Percentiles rank a stretch among this genome's conserved stretches.
phyloP scores from a whole-genome alignment of 768 basidiomycete species.

The Boletus reticuloceps region DNA sequence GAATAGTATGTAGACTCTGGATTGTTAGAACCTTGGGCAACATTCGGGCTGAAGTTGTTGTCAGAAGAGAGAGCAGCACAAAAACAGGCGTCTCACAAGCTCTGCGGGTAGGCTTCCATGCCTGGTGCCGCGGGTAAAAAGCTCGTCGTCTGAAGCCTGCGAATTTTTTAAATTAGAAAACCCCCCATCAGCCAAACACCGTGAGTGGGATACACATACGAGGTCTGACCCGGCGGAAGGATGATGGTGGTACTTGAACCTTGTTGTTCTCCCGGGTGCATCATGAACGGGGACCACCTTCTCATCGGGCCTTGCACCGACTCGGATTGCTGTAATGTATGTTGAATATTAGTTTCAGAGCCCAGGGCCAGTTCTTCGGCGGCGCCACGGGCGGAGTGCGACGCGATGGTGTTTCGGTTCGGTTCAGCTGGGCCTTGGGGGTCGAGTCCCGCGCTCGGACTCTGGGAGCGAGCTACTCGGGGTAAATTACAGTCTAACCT shows the following conservation, averaged over 20 bases:
- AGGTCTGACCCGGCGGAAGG: neutral
- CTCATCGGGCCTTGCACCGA: neutral
- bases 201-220: slow-evolving; percentile 11
- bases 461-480: slow-evolving; percentile 18
- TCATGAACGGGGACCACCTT: neutral
- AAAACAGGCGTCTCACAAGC: slow-evolving; percentile 13
- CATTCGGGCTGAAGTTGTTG: slow-evolving; percentile 7
- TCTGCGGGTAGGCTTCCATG: slow-evolving; percentile 5
- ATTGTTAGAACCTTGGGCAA: neutral
- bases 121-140: neutral
- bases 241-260: neutral
- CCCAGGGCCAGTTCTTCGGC: slow-evolving; percentile 4
- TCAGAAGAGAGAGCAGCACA: neutral
- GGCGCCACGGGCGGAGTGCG: slow-evolving; percentile 5
- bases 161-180: neutral
- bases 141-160: slow-evolving; percentile 5
- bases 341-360: neutral
- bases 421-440: slow-evolving; percentile 7
- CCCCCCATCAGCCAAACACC: neutral
- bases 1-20: neutral
- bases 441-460: slow-evolving; percentile 14
- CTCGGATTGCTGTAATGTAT: slow-evolving; percentile 6
- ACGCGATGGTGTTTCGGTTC: neutral
- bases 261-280: slow-evolving; percentile 5
- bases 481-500: slow-evolving; percentile 11